Conservation (phyloP, 2,329 filamentous ascomycete species). For the Colletotrichum cuscutae region DNA sequence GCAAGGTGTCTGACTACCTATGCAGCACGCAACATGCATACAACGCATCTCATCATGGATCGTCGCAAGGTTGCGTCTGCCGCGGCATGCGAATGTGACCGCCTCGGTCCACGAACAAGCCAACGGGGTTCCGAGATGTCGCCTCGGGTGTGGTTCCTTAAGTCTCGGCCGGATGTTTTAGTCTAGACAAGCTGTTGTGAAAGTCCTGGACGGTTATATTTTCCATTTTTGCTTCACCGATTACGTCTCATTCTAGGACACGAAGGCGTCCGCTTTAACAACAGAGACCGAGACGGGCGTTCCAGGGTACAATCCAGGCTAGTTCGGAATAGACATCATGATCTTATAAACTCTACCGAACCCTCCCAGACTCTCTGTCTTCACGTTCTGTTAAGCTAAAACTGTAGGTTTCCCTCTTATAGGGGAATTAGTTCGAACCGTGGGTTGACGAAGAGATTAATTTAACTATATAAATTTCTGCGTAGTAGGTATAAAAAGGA, state of each 20-base stretch:
- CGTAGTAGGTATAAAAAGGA: no score
- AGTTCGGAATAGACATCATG: neutral
- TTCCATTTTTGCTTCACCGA: neutral
- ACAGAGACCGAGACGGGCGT: neutral
- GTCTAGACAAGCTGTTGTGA: neutral
- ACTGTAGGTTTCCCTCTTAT: no score
- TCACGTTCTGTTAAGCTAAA: no score
- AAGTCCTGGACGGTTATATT: neutral
- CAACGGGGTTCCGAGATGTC: neutral
- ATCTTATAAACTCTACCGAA: neutral
- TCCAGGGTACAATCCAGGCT: neutral
- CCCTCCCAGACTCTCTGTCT: neutral
- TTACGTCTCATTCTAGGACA: neutral
- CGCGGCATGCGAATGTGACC: no score
- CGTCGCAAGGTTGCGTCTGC: neutral
- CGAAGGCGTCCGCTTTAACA: neutral
- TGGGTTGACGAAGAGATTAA: no score
- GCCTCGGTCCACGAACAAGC: neutral
- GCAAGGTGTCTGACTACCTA: neutral
- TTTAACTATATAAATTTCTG: no score
- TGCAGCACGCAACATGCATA: neutral
- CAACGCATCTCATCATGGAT: neutral
- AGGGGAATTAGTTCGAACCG: no score
- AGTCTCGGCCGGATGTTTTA: neutral
- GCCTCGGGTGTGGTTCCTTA: neutral